Evolutionary conservation across 2,329 filamentous ascomycete genomes (phyloP), one percentile per base, ranked within the genome.

Genomic region (Chaetomium olivaceum): DNA sequence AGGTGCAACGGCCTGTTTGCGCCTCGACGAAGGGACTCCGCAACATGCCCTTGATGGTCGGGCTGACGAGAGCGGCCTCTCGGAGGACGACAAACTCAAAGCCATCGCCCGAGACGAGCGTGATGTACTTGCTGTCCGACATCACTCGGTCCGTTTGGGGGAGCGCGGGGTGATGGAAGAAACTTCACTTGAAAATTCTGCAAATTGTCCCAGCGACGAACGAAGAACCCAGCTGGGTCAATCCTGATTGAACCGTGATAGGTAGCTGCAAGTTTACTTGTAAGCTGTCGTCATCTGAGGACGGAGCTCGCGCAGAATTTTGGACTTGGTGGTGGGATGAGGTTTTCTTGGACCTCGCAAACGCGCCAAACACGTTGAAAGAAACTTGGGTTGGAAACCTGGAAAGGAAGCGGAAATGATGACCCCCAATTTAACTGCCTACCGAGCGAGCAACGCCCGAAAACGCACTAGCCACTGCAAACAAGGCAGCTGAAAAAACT

Each of bases 51-150:
- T 87, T 90, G 79, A 94, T 89, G 65, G 88, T 85, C 39, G 87
- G 87, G 71, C 89, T 91, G 73, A 91, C 81, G 73, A 86, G 81
- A 66, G 90, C 87, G 2, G 90, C 88, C 58, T 91, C 89, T 62
- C 90, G 87, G 63, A 90, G 81, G 60, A 93, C 83, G 69, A 91
- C 86, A 75, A 91, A 93, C 79, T 92, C 90, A 75, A 87, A 92
- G 72, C 86, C 89, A 77, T 94, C 91, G 70, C 82, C 84, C 0
- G 90, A 92, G 51, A 93, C 83, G 61, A 94, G 85, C 5, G 91
- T 93, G 70, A 93, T 85, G 77, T 92, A 93, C 74, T 91, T 88
- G 77, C 84, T 86, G 9, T 66, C 68, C 16, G 64, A 50, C 67
- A 72, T 74, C 75, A 27, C 71, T 48, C 9, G n/a, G 36, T 43